Evolutionary conservation across 1,284 basidiomycete species (phyloP).

Genomic region (Apiotrichum brassicae): DNA sequence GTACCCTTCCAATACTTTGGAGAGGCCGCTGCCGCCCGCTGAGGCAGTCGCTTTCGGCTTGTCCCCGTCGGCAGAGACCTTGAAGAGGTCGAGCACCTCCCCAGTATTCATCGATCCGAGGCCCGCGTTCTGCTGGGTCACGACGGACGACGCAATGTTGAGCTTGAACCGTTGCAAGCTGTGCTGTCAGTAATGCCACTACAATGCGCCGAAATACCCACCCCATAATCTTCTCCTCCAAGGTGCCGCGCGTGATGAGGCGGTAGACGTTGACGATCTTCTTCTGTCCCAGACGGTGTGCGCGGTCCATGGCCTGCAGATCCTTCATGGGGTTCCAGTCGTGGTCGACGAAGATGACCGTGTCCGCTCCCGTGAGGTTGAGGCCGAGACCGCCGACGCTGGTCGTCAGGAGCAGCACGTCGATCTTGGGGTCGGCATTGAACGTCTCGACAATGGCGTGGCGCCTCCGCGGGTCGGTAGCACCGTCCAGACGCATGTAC

Average conservation of each 20-base stretch:
- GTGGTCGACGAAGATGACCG: conserved; percentile 98
- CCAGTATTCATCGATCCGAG: conserved; percentile 95
- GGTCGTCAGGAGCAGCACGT: conserved; percentile 91
- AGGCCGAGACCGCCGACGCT: conserved; percentile 94
- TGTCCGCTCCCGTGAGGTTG: conserved; percentile 96
- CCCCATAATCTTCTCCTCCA: conserved; percentile 99
- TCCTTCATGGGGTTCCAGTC: conserved; percentile 99
- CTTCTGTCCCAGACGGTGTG: conserved; percentile 97
- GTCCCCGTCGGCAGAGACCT: conserved; percentile 66
- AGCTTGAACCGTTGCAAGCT: conserved; percentile 97
- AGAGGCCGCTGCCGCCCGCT: conserved; percentile 51
- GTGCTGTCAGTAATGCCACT: not conserved
- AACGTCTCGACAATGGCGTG: conserved; percentile 97
- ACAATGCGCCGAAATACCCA: too few species aligned
- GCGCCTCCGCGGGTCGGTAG: conserved; percentile 79
- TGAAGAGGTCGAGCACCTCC: conserved; percentile 91
- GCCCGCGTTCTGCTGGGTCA: conserved; percentile 94
- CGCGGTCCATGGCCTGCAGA: conserved; percentile 98
- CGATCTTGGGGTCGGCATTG: conserved; percentile 95
- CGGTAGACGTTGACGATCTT: conserved; percentile 99
- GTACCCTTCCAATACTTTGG: conserved; percentile 66
- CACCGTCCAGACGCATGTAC: conserved; percentile 95
- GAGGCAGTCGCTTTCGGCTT: conserved; percentile 2
- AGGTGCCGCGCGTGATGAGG: conserved; percentile 89
- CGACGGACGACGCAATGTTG: conserved; percentile 93